A percentile compares a stretch with the other conserved stretches of the same genome.
Evolutionary conservation across 352 stramenopile genomes (phyloP).

Genomic region (Phytophthora multivora): DNA sequence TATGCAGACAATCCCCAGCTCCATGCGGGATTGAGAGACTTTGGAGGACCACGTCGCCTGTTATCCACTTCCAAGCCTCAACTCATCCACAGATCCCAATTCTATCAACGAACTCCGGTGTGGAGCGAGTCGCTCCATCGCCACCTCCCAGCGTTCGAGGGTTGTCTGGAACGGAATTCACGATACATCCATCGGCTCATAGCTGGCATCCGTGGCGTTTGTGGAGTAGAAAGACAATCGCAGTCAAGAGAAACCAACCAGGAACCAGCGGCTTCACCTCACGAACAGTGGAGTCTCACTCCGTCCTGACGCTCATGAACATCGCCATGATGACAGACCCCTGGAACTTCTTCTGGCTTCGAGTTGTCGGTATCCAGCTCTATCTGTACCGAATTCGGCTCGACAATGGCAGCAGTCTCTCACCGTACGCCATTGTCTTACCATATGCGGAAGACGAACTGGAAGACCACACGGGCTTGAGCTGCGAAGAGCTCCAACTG

Average conservation of each 20-base stretch:
- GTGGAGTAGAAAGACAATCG: background rate
- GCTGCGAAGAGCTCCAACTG: conserved; percentile 19
- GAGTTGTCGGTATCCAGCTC: conserved; percentile 34
- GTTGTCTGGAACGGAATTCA: background rate
- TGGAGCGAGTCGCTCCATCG: conserved; percentile 10
- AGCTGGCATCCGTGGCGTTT: conserved; percentile 5
- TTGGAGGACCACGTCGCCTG: conserved; percentile 22
- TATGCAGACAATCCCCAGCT: conserved; percentile 7
- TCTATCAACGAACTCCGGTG: background rate
- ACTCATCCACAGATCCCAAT: background rate
- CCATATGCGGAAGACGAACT: conserved; percentile 34
- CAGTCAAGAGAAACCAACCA: background rate
- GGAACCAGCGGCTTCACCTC: background rate
- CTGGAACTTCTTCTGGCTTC: conserved; percentile 43
- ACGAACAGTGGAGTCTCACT: conserved; percentile 15
- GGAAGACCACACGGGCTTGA: conserved; percentile 31
- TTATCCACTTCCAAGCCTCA: conserved; percentile 24
- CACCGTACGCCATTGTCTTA: conserved; percentile 32
- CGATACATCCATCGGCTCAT: background rate
- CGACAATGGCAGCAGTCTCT: background rate
- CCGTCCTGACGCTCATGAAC: conserved; percentile 48
- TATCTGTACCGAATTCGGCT: conserved; percentile 40
- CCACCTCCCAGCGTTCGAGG: background rate
- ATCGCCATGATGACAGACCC: conserved; percentile 60
- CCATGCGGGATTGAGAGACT: conserved; percentile 26